These are phyloP conservation scores for Backusella psychrophila DNA, from an alignment of 192 early-diverging fungal genomes.

Conservation along the genomic window DNA sequence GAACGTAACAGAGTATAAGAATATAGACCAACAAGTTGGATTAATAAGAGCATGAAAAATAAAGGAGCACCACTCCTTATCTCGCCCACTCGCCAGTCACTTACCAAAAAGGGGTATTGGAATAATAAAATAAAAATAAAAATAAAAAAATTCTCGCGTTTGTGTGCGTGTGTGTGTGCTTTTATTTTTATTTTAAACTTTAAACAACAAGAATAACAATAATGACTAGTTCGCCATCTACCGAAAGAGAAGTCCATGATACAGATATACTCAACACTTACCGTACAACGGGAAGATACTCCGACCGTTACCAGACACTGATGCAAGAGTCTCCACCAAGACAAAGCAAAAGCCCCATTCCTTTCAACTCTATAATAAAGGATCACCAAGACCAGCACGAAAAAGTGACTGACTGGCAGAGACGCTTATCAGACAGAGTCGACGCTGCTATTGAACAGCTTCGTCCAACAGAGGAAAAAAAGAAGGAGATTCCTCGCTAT, in stretches of 20 bases:
- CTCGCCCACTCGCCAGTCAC: neutral
- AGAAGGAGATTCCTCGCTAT: neutral
- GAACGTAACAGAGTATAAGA: neutral
- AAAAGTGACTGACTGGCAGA: neutral
- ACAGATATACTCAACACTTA: neutral
- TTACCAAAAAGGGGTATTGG: neutral
- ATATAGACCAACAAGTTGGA: neutral
- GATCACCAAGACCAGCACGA: neutral
- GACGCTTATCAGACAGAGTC: neutral
- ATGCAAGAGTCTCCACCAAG: neutral
- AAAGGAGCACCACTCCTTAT: neutral
- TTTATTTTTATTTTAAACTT: neutral
- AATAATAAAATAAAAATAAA: neutral
- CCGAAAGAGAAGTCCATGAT: neutral
- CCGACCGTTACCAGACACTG: neutral
- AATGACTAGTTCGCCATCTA: conserved; percentile 4
- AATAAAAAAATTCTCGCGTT: neutral
- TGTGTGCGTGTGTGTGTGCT: neutral
- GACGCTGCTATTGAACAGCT: neutral
- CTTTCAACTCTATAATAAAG: neutral
- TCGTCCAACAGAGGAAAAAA: neutral
- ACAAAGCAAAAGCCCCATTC: neutral
- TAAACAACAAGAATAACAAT: neutral
- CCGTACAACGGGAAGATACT: neutral
- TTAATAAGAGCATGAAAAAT: neutral